These are phyloP conservation scores for Fusarium pseudocircinatum DNA, from an alignment of 2,329 filamentous ascomycete genomes.

Conservation along the genomic window DNA sequence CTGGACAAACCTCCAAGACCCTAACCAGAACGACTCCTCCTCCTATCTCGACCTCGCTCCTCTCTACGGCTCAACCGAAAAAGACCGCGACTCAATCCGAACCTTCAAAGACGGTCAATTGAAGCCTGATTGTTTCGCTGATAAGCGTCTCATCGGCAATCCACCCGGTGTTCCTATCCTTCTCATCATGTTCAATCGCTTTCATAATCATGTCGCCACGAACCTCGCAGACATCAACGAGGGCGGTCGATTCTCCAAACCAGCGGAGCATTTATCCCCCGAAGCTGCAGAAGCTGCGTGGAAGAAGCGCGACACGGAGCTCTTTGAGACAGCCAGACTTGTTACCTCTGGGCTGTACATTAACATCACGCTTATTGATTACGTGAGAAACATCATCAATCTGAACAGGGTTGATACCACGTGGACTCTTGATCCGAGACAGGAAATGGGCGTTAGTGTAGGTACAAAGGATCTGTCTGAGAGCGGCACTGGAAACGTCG, in stretches of 20 bases:
- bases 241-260: conserved; percentile 77
- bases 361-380: conserved; percentile 81
- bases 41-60: conserved; percentile 78
- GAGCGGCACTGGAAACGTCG: conserved; percentile 80
- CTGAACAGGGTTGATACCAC: conserved; percentile 68
- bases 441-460: conserved; percentile 67
- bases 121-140: conserved; percentile 77
- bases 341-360: conserved; percentile 80
- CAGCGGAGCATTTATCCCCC: conserved; percentile 58
- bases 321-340: conserved; percentile 83
- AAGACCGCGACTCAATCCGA: conserved; percentile 72
- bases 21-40: conserved; percentile 71
- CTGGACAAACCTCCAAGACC: conserved; percentile 71
- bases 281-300: conserved; percentile 63
- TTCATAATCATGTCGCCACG: conserved; percentile 87
- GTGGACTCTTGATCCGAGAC: conserved; percentile 83
- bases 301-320: conserved; percentile 78
- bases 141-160: conserved; percentile 74
- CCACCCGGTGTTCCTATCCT: conserved; percentile 77
- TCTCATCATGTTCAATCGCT: conserved; percentile 81
- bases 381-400: conserved; percentile 81
- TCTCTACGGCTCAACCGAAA: conserved; percentile 75
- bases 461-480: conserved; percentile 68
- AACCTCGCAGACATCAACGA: conserved; percentile 90
- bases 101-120: conserved; percentile 76